Evolutionary conservation across 1,284 basidiomycete genomes (phyloP).

Genomic region (Stygiomarasmius scandens): DNA sequence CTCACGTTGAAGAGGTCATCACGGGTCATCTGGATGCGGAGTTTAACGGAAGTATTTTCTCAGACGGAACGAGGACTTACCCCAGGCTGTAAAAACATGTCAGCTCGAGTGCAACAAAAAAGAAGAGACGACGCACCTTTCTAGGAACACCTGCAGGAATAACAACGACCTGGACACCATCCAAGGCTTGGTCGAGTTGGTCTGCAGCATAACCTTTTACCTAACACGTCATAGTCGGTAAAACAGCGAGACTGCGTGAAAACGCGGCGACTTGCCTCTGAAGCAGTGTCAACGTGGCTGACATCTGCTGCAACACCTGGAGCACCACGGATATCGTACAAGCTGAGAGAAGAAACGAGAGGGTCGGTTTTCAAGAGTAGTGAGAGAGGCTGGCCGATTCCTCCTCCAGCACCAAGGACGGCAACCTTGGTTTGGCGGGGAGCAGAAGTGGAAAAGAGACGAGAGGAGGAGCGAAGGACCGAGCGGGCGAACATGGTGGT

Average conservation of each 20-base stretch:
- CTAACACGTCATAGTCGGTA: slow-evolving; percentile 36
- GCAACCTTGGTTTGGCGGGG: slow-evolving; percentile 80
- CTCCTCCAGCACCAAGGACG: slow-evolving; percentile 91
- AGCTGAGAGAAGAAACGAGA: slow-evolving; percentile 73
- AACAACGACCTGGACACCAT: slow-evolving; percentile 88
- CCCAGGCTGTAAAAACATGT: slow-evolving; percentile 55
- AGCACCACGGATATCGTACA: slow-evolving; percentile 92
- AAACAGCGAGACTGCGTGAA: slow-evolving; percentile 11
- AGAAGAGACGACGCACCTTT: slow-evolving; percentile 63
- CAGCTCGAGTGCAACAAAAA: slow-evolving; percentile 26
- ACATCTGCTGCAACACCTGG: slow-evolving; percentile 94
- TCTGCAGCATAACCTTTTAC: slow-evolving; percentile 82
- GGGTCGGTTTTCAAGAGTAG: slow-evolving; percentile 88
- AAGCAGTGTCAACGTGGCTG: slow-evolving; percentile 90
- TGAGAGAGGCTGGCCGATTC: slow-evolving; percentile 91
- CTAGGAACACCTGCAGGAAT: slow-evolving; percentile 97
- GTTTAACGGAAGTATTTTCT: slow-evolving; percentile 25
- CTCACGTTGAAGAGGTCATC: slow-evolving; percentile 98
- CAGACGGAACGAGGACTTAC: slow-evolving; percentile 50
- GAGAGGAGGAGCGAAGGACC: slow-evolving; percentile 53
- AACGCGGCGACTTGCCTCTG: slow-evolving; percentile 60
- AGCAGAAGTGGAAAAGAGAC: slow-evolving; percentile 81
- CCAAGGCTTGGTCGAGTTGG: slow-evolving; percentile 85
- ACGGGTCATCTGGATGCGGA: slow-evolving; percentile 79
- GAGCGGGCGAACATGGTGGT: slow-evolving; percentile 59